phyloP scores from a whole-genome alignment of 2,329 filamentous ascomycete genomes.

The Epichloe sibirici region DNA sequence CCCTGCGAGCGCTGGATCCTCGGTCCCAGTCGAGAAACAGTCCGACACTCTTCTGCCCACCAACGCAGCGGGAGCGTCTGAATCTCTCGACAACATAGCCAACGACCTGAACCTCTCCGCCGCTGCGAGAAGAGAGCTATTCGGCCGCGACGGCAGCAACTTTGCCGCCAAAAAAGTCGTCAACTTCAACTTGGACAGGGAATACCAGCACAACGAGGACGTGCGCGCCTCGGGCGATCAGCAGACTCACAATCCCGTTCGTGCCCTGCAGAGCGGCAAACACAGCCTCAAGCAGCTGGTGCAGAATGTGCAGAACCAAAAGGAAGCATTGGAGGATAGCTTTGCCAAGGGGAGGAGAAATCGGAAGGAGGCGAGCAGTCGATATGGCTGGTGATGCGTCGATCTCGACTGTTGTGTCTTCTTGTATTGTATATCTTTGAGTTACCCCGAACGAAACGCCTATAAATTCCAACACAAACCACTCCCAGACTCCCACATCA shows the following conservation, averaged over 20 bases:
- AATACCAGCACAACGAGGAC: slow-evolving; percentile 77
- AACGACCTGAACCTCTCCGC: slow-evolving; percentile 68
- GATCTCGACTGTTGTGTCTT: neutral
- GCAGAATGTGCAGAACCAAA: slow-evolving; percentile 67
- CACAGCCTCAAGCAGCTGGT: slow-evolving; percentile 83
- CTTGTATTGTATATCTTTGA: neutral
- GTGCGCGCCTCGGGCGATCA: slow-evolving; percentile 58
- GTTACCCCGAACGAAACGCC: neutral
- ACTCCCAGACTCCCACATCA: neutral
- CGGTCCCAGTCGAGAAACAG: neutral
- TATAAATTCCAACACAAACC: neutral
- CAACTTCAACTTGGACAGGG: slow-evolving; percentile 78
- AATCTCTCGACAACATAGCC: slow-evolving; percentile 60
- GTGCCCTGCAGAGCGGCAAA: slow-evolving; percentile 71
- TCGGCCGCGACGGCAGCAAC: slow-evolving; percentile 51
- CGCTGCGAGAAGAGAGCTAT: slow-evolving; percentile 68
- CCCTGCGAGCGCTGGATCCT: slow-evolving; percentile 4
- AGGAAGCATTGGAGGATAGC: slow-evolving; percentile 81
- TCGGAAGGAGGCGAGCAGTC: slow-evolving; percentile 66
- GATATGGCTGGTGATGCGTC: slow-evolving; percentile 59
- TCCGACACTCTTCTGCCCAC: slow-evolving; percentile 17
- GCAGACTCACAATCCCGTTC: slow-evolving; percentile 69
- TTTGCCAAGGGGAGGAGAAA: slow-evolving; percentile 73
- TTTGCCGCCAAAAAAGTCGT: slow-evolving; percentile 46
- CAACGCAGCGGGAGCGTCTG: slow-evolving; percentile 18